A percentile compares a stretch with the other conserved stretches of the same genome.
Evolutionary conservation across 1,284 basidiomycete genomes (phyloP).

Genomic region (Sporisorium exsertum): DNA sequence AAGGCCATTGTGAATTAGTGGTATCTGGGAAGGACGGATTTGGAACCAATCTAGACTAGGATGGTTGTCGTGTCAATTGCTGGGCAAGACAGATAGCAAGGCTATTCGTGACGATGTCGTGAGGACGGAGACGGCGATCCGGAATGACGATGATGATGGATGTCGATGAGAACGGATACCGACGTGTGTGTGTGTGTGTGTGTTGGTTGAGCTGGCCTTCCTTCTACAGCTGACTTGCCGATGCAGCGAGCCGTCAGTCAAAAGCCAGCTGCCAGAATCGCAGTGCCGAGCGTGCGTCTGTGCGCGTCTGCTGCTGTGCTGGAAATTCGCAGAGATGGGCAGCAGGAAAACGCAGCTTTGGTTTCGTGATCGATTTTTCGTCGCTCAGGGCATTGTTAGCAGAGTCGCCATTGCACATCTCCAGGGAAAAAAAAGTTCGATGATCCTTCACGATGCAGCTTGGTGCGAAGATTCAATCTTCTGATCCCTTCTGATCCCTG

Average conservation of each 20-base stretch:
- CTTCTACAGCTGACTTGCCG: constrained; percentile 8
- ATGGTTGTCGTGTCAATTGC: not conserved
- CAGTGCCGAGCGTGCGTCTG: constrained; percentile 6
- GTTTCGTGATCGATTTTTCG: constrained; percentile 32
- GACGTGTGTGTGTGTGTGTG: constrained; percentile 3
- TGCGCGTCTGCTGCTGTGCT: constrained; percentile 14
- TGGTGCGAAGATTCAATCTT: not conserved
- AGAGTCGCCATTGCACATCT: not conserved
- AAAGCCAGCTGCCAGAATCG: not conserved
- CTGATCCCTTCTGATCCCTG: not conserved
- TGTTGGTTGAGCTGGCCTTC: constrained; percentile 9
- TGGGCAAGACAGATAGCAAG: not conserved
- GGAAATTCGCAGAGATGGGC: not conserved
- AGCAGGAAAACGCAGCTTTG: constrained; percentile 2
- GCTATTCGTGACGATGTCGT: not conserved
- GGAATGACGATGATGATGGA: not conserved
- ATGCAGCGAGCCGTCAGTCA: constrained; percentile 6
- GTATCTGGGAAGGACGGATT: too few species aligned
- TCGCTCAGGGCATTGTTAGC: not conserved
- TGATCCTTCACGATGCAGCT: not conserved
- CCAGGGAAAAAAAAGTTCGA: not conserved
- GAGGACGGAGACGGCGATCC: not conserved
- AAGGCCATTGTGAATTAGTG: constrained; percentile 60
- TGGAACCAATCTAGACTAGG: not conserved
- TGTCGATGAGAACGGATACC: constrained; percentile 1